phyloP scores from a whole-genome alignment of 73 alveolate genomes.

The Tetrahymena borealis region DNA sequence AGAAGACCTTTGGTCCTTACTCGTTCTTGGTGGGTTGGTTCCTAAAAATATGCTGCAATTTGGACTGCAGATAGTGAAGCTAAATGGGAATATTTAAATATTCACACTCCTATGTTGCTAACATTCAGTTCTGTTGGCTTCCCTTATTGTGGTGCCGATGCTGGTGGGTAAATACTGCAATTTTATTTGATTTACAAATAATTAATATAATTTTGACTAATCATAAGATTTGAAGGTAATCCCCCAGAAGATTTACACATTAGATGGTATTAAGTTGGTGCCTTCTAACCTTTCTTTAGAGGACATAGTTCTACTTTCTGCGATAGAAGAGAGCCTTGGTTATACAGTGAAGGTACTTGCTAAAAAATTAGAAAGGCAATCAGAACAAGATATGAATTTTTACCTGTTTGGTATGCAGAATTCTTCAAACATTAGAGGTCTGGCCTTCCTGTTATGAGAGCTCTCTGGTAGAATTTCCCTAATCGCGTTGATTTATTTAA shows the following conservation, averaged over 20 bases:
- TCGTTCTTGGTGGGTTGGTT: constrained; percentile 1
- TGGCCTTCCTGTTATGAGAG: constrained; percentile 55
- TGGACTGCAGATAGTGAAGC: constrained; percentile 84
- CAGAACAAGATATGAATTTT: constrained; percentile 51
- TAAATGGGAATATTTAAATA: constrained; percentile 52
- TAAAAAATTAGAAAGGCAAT: constrained; percentile 48
- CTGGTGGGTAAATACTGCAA: neutral
- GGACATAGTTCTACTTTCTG: constrained; percentile 87
- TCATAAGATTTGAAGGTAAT: constrained; percentile 65
- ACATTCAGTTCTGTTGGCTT: constrained; percentile 56
- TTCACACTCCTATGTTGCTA: constrained; percentile 60
- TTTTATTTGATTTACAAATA: neutral
- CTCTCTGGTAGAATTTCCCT: constrained; percentile 17
- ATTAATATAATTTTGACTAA: constrained; percentile 41
- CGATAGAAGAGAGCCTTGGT: constrained; percentile 97
- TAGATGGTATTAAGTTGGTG: constrained; percentile 78
- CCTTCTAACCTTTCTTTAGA: constrained; percentile 86
- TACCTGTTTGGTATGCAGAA: constrained; percentile 47
- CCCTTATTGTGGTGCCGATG: neutral
- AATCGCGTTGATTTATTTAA: neutral
- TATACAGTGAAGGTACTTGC: constrained; percentile 44
- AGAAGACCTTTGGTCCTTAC: neutral
- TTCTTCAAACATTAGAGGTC: constrained; percentile 33
- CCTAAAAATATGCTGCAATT: constrained; percentile 61
- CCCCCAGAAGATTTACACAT: constrained; percentile 61